These are phyloP conservation scores for Dicorynia guianensis DNA, from an alignment of 306 rosid species.

Conservation along the genomic window DNA sequence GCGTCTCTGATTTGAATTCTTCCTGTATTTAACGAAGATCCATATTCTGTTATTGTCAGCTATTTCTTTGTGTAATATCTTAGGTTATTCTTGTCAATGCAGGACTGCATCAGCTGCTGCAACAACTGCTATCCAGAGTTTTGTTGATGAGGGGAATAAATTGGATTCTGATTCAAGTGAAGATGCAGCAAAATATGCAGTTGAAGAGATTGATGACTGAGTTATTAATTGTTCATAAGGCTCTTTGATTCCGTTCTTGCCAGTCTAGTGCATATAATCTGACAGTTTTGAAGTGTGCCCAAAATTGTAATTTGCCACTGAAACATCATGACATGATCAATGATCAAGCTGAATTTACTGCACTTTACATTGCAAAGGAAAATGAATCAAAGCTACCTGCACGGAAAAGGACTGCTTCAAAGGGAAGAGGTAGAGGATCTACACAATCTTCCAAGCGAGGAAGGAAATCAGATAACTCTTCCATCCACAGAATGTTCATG, in stretches of 20 bases:
- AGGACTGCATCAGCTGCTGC: constrained; percentile 86
- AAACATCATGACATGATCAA: constrained; percentile 27
- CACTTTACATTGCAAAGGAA: constrained; percentile 58
- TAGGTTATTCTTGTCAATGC: constrained; percentile 41
- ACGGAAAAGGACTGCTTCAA: constrained; percentile 82
- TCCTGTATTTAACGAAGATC: neutral
- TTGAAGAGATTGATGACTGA: constrained; percentile 63
- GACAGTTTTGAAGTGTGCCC: constrained; percentile 31
- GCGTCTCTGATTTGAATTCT: constrained; percentile 14
- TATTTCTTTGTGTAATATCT: neutral
- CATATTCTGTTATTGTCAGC: neutral
- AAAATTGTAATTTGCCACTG: constrained; percentile 17
- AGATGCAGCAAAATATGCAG: constrained; percentile 55
- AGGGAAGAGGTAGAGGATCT: constrained; percentile 90
- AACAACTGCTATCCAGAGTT: constrained; percentile 62
- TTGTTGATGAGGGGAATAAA: constrained; percentile 50
- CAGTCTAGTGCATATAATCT: constrained; percentile 28
- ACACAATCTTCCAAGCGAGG: constrained; percentile 81
- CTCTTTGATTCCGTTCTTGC: constrained; percentile 29
- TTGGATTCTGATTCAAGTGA: constrained; percentile 72
- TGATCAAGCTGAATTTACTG: constrained; percentile 32
- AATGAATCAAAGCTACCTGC: constrained; percentile 65
- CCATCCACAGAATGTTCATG: constrained; percentile 70
- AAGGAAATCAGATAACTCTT: constrained; percentile 66
- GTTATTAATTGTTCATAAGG: constrained; percentile 22